phyloP scores from a whole-genome alignment of 2,329 filamentous ascomycete species.

The Diaporthe destruens region DNA sequence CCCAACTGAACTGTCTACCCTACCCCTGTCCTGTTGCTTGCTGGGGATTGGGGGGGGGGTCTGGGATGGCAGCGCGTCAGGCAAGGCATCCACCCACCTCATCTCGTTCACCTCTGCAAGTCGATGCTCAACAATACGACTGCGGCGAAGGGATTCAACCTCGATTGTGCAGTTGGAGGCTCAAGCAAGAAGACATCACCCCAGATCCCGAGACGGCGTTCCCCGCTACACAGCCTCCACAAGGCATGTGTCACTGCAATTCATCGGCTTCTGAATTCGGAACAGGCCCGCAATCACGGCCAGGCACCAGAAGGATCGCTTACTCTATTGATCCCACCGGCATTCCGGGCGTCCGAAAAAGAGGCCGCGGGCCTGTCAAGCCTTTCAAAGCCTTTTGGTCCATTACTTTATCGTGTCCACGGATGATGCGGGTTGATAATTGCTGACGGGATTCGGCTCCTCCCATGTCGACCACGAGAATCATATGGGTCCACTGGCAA shows the following conservation, averaged over 20 bases:
- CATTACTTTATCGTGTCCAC: neutral
- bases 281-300: neutral
- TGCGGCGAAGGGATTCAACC: neutral
- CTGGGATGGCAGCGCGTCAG: neutral
- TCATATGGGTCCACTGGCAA: neutral
- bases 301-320: constrained; percentile 9
- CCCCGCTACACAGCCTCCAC: neutral
- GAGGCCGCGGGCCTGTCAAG: neutral
- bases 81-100: too few relatives aligned
- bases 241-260: neutral
- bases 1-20: neutral
- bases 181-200: neutral
- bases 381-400: neutral
- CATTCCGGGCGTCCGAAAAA: neutral
- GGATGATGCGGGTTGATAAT: neutral
- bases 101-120: neutral
- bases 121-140: neutral
- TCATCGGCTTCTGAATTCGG: neutral
- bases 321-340: neutral
- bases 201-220: neutral
- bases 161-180: neutral
- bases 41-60: neutral
- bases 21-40: neutral
- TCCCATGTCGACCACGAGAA: neutral
- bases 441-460: neutral